Conservation (phyloP, 192 early-diverging fungal genomes). For the Geranomyces michiganensis region DNA sequence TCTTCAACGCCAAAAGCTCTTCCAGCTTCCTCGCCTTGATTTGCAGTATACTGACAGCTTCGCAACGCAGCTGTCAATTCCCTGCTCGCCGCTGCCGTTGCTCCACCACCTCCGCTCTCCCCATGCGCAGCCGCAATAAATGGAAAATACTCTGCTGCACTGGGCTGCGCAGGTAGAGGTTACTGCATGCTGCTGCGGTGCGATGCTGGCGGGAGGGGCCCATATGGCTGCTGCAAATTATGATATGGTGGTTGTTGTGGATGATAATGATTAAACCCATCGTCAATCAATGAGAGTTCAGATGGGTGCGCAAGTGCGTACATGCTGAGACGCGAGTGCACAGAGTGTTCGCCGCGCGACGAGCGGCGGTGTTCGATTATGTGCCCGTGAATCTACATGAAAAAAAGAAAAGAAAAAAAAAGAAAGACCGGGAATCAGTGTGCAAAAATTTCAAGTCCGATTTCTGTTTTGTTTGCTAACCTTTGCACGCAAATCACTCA, state of each 20-base stretch:
- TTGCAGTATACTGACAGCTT: constrained; percentile 58
- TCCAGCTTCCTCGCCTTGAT: constrained; percentile 58
- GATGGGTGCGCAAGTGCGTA: constrained; percentile 27
- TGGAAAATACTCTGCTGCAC: constrained; percentile 5
- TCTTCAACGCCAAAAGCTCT: constrained; percentile 49
- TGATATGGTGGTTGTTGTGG: no score
- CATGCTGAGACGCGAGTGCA: no score
- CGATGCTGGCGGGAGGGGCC: background rate
- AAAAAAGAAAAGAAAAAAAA: no score
- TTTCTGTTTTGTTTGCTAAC: constrained; percentile 34
- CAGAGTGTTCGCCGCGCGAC: no score
- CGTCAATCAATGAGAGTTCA: background rate
- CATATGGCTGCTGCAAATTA: no score
- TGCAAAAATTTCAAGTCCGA: no score
- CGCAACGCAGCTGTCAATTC: constrained; percentile 38
- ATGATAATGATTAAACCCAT: background rate
- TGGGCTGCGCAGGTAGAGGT: background rate
- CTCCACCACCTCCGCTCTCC: background rate
- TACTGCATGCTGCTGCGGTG: background rate
- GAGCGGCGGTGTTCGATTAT: no score
- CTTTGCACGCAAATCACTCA: constrained; percentile 49
- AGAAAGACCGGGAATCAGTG: no score
- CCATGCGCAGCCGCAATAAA: background rate
- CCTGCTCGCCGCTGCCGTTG: background rate
- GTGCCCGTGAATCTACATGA: no score